Evolutionary conservation across 176 grass and related monocot genomes (phyloP).

Genomic region (Bothriochloa decipiens): DNA sequence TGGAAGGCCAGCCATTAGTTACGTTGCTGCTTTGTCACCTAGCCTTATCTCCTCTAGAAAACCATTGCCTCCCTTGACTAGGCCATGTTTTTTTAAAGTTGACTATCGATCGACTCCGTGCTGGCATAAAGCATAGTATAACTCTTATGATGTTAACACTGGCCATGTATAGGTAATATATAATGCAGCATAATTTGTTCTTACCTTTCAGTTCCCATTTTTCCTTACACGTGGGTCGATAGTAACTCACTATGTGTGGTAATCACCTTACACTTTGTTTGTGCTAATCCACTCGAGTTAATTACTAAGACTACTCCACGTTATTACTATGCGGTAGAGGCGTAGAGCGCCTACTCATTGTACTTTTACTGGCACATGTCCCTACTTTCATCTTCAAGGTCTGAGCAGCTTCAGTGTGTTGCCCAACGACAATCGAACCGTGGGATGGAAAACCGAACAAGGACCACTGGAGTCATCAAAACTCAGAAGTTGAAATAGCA

Average conservation of each 20-base stretch:
- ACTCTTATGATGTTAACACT: conserved; percentile 20
- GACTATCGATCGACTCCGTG: conserved; percentile 40
- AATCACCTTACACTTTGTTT: not conserved
- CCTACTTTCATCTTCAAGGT: conserved; percentile 15
- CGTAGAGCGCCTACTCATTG: not conserved
- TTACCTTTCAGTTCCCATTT: not conserved
- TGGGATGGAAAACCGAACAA: too few relatives aligned
- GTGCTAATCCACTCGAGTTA: conserved; percentile 39
- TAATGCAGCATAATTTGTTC: not conserved
- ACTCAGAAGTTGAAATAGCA: too few relatives aligned
- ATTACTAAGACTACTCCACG: not conserved
- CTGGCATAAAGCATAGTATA: conserved; percentile 25
- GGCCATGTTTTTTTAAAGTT: conserved; percentile 41
- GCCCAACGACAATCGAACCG: too few relatives aligned
- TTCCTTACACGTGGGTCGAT: not conserved
- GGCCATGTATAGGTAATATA: not conserved
- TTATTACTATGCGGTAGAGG: not conserved
- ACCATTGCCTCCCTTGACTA: conserved; percentile 14
- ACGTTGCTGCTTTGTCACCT: not conserved
- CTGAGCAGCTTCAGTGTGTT: too few relatives aligned
- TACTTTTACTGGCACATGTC: not conserved
- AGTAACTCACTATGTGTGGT: conserved; percentile 3
- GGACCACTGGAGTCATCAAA: too few relatives aligned
- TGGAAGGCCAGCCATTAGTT: conserved; percentile 29
- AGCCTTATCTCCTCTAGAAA: conserved; percentile 25